Evolutionary conservation across 1,139 yeast genomes (phyloP), one percentile per base, ranked within the genome.

Genomic region (Zygoascus hellenicus): DNA sequence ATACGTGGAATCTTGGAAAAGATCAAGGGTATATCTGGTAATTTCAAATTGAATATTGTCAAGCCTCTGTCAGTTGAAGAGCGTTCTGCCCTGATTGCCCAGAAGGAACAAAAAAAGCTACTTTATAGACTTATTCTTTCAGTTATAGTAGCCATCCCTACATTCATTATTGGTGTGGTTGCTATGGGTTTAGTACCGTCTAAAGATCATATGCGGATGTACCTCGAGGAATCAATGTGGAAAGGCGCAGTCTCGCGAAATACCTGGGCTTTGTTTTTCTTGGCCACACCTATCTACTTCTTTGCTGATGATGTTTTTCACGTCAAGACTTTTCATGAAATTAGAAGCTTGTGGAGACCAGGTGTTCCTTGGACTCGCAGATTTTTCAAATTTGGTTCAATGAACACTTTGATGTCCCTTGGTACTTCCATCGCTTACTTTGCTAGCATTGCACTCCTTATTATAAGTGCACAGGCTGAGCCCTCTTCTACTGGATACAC

Each of bases 241-340:
- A 71, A 62, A 0, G 89, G 89, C 0, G 76, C 77, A 54, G 83
- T 76, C 0, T 69, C 84, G 0, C 63, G 88, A 46, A 75, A 71
- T 48, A 74, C 78, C n/a, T 83, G 90, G 89, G 74, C 80, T 3
- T 60, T 83, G 46, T 72, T 84, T 50, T 64, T 81, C 41, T 65
- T 83, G 48, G 74, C 89, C 38, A 81, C 92, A 0, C 89, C 89
- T 0, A 84, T 83, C 1, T 84, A 82, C 58, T 81, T 84, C 57
- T 81, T 79, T 62, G 83, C 85, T 0, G 90, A 86, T 29, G 87
- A 81, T 58, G 73, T 81, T 1, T 84, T 83, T 64, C 94, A 84
- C 57, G 58, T 70, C 7, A 83, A 82, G 57, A 87, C 92, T 0
- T 30, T 79, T 29, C 72, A 72, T 48, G 92, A 84, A 58, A 53